Conservation (phyloP, 768 basidiomycete genomes). For the Psilocybe cyanescens region DNA sequence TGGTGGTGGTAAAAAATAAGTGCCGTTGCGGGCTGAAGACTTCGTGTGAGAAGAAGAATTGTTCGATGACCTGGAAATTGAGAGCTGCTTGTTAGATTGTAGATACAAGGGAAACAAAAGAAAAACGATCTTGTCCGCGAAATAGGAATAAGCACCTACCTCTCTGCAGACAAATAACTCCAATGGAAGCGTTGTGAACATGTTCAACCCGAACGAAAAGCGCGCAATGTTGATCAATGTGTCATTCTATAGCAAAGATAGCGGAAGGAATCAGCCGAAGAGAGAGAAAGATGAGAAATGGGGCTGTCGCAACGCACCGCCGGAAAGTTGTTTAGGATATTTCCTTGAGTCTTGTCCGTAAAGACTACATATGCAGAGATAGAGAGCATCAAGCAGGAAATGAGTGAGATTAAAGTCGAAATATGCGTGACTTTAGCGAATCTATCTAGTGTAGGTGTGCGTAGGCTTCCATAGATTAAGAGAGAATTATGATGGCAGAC, state of each 20-base stretch:
- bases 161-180: slow-evolving; percentile 98
- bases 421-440: slow-evolving; percentile 93
- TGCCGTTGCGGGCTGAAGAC: slow-evolving; percentile 83
- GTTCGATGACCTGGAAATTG: slow-evolving; percentile 79
- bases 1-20: slow-evolving; percentile 86
- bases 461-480: slow-evolving; percentile 92
- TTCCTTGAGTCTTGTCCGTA: slow-evolving; percentile 92
- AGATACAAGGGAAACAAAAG: neutral
- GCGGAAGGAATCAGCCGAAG: neutral
- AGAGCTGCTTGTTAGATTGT: neutral
- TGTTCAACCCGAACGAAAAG: slow-evolving; percentile 93
- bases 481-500: slow-evolving; percentile 98
- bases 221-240: slow-evolving; percentile 94
- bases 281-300: neutral
- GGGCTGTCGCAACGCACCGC: slow-evolving; percentile 44
- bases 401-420: slow-evolving; percentile 81
- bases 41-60: slow-evolving; percentile 93
- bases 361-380: slow-evolving; percentile 87
- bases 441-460: slow-evolving; percentile 91
- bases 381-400: slow-evolving; percentile 85
- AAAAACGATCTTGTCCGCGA: too few relatives aligned
- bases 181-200: slow-evolving; percentile 97
- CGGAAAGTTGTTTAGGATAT: slow-evolving; percentile 95
- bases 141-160: slow-evolving; percentile 38
- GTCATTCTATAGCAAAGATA: slow-evolving; percentile 55